Evolutionary conservation across 1,139 yeast genomes (phyloP).

Genomic region (Saccharomyces hybrid): DNA sequence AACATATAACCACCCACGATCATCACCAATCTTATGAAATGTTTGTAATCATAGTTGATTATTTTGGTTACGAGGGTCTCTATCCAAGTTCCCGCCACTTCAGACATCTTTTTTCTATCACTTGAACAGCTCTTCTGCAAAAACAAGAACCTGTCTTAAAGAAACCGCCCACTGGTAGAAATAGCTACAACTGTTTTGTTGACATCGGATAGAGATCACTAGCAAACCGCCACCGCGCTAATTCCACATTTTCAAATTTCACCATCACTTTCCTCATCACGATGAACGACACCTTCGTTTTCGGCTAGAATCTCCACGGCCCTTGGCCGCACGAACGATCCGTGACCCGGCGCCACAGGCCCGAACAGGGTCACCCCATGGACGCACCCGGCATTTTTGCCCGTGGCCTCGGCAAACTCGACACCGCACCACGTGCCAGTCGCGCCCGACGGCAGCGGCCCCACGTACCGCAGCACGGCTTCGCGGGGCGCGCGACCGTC

Average conservation of each 20-base stretch:
- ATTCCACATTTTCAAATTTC: not conserved
- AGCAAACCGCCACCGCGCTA: constrained; percentile 1
- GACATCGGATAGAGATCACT: not conserved
- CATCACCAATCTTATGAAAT: constrained; percentile 35
- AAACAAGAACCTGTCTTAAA: not conserved
- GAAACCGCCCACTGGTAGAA: not conserved
- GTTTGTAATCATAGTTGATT: constrained; percentile 1
- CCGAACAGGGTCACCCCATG: constrained; percentile 59
- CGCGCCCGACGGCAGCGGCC: constrained; percentile 48
- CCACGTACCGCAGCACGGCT: constrained; percentile 49
- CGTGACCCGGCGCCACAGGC: constrained; percentile 45
- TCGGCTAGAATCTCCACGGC: constrained; percentile 9
- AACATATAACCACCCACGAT: constrained; percentile 42
- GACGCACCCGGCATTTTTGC: constrained; percentile 77
- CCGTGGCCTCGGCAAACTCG: constrained; percentile 60
- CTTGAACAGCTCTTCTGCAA: not conserved
- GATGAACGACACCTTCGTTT: not conserved
- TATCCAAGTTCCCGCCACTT: not conserved
- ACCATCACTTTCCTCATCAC: not conserved
- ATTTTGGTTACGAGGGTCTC: not conserved
- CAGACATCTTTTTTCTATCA: not conserved
- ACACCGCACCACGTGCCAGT: constrained; percentile 68
- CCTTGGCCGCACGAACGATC: constrained; percentile 51
- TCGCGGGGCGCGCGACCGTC: constrained; percentile 49
- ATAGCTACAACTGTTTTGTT: not conserved